These are phyloP conservation scores for Oryza australiensis DNA, from an alignment of 176 grass and related monocot species.

Conservation along the genomic window DNA sequence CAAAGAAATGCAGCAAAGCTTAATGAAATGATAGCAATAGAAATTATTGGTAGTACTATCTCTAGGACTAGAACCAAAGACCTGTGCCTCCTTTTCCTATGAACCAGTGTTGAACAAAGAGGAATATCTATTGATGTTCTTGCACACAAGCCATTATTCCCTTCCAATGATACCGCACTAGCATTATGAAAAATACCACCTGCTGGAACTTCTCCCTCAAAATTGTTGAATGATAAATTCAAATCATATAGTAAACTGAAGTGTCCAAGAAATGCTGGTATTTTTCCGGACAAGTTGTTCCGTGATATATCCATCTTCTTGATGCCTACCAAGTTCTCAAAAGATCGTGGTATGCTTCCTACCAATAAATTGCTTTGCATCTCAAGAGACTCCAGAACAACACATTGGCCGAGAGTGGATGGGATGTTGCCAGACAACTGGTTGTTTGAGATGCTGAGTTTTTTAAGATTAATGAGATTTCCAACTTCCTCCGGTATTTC, in stretches of 20 bases:
- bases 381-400: conserved; percentile 43
- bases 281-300: conserved; percentile 47
- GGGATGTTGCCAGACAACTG: conserved; percentile 48
- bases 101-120: conserved; percentile 16
- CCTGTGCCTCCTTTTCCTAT: neutral
- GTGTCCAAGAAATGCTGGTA: conserved; percentile 41
- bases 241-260: conserved; percentile 1
- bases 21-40: neutral
- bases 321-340: conserved; percentile 31
- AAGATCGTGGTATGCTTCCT: conserved; percentile 55
- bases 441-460: conserved; percentile 49
- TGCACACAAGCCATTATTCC: conserved; percentile 46
- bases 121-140: neutral
- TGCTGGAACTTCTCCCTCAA: conserved; percentile 42
- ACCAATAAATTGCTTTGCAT: conserved; percentile 53
- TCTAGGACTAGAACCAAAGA: neutral
- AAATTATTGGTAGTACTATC: conserved; percentile 19
- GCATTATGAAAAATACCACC: conserved; percentile 29
- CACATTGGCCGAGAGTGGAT: conserved; percentile 37
- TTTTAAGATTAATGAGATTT: conserved; percentile 37
- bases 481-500: conserved; percentile 46
- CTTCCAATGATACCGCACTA: conserved; percentile 20
- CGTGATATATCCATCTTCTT: conserved; percentile 50
- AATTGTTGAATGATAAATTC: conserved; percentile 65
- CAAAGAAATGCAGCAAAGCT: neutral